Evolutionary conservation across 495 filamentous ascomycete genomes (phyloP).

Genomic region (Parachaetomium inaequale): DNA sequence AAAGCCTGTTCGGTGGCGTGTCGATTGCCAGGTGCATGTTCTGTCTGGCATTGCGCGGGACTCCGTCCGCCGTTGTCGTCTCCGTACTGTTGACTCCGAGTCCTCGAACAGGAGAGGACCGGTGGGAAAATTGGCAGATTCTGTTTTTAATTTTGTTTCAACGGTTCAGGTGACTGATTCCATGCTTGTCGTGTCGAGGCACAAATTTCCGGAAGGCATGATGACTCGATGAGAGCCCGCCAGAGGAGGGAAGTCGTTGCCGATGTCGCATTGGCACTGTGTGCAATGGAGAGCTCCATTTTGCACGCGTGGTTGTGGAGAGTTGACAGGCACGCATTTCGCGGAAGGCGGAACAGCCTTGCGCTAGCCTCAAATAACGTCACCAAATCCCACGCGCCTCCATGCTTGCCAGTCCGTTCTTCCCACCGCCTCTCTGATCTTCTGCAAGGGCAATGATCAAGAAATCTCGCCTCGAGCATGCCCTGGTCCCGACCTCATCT

Average conservation of each 20-base stretch:
- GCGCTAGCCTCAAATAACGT: constrained; percentile 21
- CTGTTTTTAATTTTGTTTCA: not conserved
- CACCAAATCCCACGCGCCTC: constrained; percentile 4
- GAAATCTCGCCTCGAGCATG: not conserved
- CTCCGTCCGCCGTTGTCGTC: too few species aligned
- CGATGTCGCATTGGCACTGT: not conserved
- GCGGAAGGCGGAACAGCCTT: constrained; percentile 29
- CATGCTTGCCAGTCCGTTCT: not conserved
- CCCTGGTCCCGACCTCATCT: not conserved
- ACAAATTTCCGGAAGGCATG: not conserved
- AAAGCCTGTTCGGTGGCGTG: not conserved
- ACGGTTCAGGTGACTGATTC: too few species aligned
- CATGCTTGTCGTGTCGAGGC: not conserved
- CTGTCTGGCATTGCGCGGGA: too few species aligned
- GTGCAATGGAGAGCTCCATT: not conserved
- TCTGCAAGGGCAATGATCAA: not conserved
- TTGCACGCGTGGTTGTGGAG: not conserved
- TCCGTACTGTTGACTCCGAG: too few species aligned
- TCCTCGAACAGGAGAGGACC: too few species aligned
- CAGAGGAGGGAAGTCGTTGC: too few species aligned
- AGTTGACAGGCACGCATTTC: constrained; percentile 10
- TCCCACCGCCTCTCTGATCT: not conserved
- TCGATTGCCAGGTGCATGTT: not conserved
- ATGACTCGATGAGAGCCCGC: too few species aligned
- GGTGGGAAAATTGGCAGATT: not conserved